Conservation (phyloP, 306 rosid genomes). For the Cucurbita ficifolia region DNA sequence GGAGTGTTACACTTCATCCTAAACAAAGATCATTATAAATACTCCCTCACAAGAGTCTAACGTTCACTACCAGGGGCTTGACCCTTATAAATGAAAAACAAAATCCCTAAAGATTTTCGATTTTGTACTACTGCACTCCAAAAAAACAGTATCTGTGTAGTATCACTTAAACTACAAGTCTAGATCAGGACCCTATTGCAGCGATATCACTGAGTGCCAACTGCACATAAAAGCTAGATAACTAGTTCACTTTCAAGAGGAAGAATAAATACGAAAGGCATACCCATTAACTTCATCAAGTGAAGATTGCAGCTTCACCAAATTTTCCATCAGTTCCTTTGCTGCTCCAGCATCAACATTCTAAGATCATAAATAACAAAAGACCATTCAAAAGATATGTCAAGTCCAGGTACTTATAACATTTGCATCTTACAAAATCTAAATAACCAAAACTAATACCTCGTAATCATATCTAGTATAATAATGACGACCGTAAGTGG, state of each 20-base stretch:
- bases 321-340: conserved; percentile 72
- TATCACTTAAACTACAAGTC: background rate
- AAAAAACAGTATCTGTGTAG: background rate
- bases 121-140: background rate
- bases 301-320: conserved; percentile 85
- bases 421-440: background rate
- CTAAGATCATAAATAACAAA: conserved; percentile 21
- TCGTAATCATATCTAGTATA: conserved; percentile 93
- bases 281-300: conserved; percentile 78
- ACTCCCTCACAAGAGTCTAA: background rate
- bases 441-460: conserved; percentile 23
- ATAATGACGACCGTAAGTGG: conserved; percentile 87
- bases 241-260: background rate
- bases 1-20: background rate
- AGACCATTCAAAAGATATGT: conserved; percentile 6
- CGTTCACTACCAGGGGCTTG: background rate
- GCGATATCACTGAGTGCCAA: background rate
- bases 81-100: background rate
- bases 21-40: background rate
- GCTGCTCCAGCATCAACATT: conserved; percentile 95
- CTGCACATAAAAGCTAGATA: background rate
- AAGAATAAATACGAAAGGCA: conserved; percentile 11
- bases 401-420: background rate
- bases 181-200: background rate
- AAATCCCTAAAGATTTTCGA: background rate